Evolutionary conservation across 2,329 filamentous ascomycete species (phyloP), one percentile per base, ranked within the genome.

Genomic region (Curvularia sp.): DNA sequence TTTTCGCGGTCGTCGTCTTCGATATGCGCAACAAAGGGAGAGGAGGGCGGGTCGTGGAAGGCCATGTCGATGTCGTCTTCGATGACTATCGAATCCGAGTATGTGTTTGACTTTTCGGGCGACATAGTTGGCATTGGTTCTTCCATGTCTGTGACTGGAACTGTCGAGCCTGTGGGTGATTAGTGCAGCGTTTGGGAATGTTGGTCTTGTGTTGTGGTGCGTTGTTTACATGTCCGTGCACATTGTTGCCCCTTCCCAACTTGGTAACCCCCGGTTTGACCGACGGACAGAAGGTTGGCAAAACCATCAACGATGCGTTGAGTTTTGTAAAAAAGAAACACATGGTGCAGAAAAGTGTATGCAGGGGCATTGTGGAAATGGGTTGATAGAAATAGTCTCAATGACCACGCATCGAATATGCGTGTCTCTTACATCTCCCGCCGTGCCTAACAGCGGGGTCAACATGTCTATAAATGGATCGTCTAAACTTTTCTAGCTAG

Each of bases 21-120:
- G 50, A 82, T 67, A 53, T 82, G 76, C 42, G 77, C 72, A n/a
- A 81, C 68, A 66, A 83, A 84, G 13, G 82, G 82, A 38, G 81
- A 83, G 55, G 80, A 82, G 5, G 78, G 78, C 24, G 75, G 77
- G 18, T 80, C 75, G 62, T 80, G 73, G 69, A 73, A 78, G 46
- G 71, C 71, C 48, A 75, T 77, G 44, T 77, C 74, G 30, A 73
- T 67, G 30, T 75, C 73, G 54, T 74, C 72, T 38, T 70, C 68
- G 22, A 60, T 63, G 22, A 55, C 55, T 46, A 68, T 66, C 10
- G 61, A 51, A 39, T 66, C 59, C 4, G 67, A 55, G 41, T 59
- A 55, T n/a, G 69, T 59, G 51, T 72, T 74, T n/a, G 71, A 52
- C 55, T 71, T 72, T 54, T 72, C 68, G 6, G 72, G 66, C 12